These are phyloP conservation scores for Pythium pyrilobum DNA, from an alignment of 352 stramenopile species.

Conservation along the genomic window DNA sequence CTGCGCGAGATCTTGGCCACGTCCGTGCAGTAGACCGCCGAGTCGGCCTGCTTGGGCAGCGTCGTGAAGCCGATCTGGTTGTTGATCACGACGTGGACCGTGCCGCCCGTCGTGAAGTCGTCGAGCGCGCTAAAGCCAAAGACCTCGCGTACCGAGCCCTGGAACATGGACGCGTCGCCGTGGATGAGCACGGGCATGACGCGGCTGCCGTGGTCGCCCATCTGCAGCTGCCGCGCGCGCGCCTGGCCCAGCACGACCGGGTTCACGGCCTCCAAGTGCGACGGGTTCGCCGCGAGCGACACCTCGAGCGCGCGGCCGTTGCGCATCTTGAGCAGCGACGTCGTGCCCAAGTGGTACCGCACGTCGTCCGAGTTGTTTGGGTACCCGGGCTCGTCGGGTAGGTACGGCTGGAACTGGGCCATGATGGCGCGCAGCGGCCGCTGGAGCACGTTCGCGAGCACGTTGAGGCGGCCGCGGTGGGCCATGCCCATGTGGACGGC, in stretches of 20 bases:
- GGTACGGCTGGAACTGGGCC: slow-evolving; percentile 80
- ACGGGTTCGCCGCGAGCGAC: slow-evolving; percentile 96
- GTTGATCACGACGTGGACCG: slow-evolving; percentile 99
- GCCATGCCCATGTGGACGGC: slow-evolving; percentile 99
- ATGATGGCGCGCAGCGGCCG: slow-evolving; percentile 96
- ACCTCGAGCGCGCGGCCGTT: slow-evolving; percentile 65
- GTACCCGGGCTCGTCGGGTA: slow-evolving; percentile 80
- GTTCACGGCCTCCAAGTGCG: slow-evolving; percentile 99
- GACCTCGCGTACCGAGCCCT: slow-evolving; percentile 77
- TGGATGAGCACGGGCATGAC: slow-evolving; percentile 98
- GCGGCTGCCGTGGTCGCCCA: slow-evolving; percentile 77
- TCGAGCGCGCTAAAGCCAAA: slow-evolving; percentile 86
- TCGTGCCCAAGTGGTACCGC: slow-evolving; percentile 83
- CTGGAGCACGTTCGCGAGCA: slow-evolving; percentile 98
- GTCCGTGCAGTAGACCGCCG: slow-evolving; percentile 97
- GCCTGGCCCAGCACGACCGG: slow-evolving; percentile 95
- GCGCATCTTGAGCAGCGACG: slow-evolving; percentile 60
- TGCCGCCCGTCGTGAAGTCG: slow-evolving; percentile 96
- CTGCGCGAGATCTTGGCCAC: slow-evolving; percentile 96
- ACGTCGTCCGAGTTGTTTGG: slow-evolving; percentile 89
- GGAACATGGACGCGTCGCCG: slow-evolving; percentile 94
- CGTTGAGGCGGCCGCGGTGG: slow-evolving; percentile 96
- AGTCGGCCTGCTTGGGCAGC: slow-evolving; percentile 94
- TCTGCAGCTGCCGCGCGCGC: slow-evolving; percentile 89
- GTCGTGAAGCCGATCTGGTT: slow-evolving; percentile 99